Evolutionary conservation across 345 rosid genomes (phyloP), one percentile per base, ranked within the genome.

Genomic region (Clarkia xantiana): DNA sequence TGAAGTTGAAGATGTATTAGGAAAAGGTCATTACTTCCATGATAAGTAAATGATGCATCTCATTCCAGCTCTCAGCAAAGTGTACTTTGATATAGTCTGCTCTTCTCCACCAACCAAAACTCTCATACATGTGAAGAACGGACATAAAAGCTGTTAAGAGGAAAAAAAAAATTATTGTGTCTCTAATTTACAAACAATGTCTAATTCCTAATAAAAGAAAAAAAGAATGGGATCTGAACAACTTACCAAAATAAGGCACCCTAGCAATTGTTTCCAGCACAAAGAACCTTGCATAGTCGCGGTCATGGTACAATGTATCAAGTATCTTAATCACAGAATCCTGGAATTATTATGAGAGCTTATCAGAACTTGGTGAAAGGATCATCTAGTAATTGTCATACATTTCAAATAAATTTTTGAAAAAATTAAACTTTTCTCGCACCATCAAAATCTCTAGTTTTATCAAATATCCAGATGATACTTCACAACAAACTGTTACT

Each of bases 51-150:
- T 91, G 98, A 51, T 91, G 98, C 98, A 91, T 91, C 71, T 91
- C 96, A 67, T 91, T 91, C 98, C 98, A 91, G 70, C 93, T 91
- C 80, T 91, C 94, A 48, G 98, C 98, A 77, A 91, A 91, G 62
- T 91, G 98, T 23, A 91, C 96, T 76, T 84, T 91, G 34, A 91
- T 36, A 62, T 91, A 91, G 66, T 86, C 96, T 17, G 98, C 93
- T 67, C 81, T 78, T 64, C 98, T 86, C 98, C 98, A 91, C 98
- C 98, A 91, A 55, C 98, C 98, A 71, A 86, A 86, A 64, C 87
- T 91, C 89, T 91, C 98, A 64, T 91, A 91, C 98, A 86, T 57
- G 54, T 91, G 98, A 55, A 91, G 73, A 60, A 91, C 89, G 22
- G 98, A 86, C 68, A 91, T 81, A 59, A 91, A 91, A 12, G 96